Percentiles rank a stretch among this genome's conserved stretches.
Evolutionary conservation across 257 asterid genomes (phyloP).

Genomic region (Prunella vulgaris): DNA sequence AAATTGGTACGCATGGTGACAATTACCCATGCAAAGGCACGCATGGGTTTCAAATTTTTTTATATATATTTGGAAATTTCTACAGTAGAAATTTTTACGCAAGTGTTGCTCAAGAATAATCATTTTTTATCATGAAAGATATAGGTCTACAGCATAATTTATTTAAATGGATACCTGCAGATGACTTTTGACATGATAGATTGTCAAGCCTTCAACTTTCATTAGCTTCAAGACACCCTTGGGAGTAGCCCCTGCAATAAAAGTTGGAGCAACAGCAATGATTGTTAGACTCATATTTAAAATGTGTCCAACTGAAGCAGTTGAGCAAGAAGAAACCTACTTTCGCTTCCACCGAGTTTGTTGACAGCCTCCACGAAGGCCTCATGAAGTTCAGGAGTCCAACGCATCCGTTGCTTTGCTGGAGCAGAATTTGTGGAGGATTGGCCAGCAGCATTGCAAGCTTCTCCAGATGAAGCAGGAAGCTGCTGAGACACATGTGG

Average conservation of each 20-base stretch:
- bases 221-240: conserved; percentile 80
- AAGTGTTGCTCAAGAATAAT: too few species aligned
- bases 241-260: conserved; percentile 78
- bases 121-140: conserved; percentile 16
- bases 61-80: too few species aligned
- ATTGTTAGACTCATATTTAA: neutral
- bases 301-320: neutral
- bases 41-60: too few species aligned
- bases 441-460: conserved; percentile 32
- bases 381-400: conserved; percentile 95
- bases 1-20: too few species aligned
- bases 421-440: conserved; percentile 45
- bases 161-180: conserved; percentile 30
- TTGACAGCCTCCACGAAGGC: conserved; percentile 84
- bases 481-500: conserved; percentile 40
- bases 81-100: too few species aligned
- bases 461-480: conserved; percentile 44
- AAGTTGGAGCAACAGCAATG: neutral
- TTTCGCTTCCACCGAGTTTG: conserved; percentile 92
- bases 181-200: conserved; percentile 92
- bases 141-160: neutral
- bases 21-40: too few species aligned
- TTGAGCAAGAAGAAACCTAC: conserved; percentile 35
- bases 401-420: conserved; percentile 79
- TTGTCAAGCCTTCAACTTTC: conserved; percentile 79